A percentile compares a stretch with the other conserved stretches of the same genome.
These are phyloP conservation scores for Castanea mollissima DNA, from an alignment of 306 rosid genomes.

Conservation along the genomic window DNA sequence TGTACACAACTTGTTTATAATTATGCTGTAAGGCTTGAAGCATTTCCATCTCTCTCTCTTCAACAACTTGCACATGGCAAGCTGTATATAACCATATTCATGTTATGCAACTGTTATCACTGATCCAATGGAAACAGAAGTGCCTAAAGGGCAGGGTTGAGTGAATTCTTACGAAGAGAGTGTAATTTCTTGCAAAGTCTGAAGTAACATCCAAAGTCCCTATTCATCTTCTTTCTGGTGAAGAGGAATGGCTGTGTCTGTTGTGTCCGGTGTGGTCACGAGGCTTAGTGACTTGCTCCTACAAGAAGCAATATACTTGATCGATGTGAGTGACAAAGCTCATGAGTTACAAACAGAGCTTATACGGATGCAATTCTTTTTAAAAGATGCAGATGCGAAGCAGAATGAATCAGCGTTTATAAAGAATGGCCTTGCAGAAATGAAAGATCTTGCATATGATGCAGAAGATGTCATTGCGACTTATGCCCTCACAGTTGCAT, in stretches of 20 bases:
- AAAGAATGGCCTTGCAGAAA: conserved; percentile 31
- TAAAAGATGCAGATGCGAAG: conserved; percentile 34
- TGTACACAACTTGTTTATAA: no score
- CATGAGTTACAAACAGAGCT: no score
- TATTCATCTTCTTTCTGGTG: neutral
- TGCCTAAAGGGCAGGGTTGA: no score
- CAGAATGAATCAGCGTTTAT: conserved; percentile 36
- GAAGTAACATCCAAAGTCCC: no score
- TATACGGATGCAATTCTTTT: neutral
- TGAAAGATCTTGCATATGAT: conserved; percentile 56
- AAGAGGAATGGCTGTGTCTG: conserved; percentile 32
- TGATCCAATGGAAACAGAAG: no score
- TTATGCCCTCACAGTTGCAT: conserved; percentile 26
- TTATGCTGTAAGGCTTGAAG: no score
- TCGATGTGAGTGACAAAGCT: neutral
- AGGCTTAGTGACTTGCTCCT: conserved; percentile 31
- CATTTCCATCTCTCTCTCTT: no score
- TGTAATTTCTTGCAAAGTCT: neutral
- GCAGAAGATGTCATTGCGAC: conserved; percentile 43
- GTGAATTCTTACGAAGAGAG: no score
- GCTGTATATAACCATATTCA: no score
- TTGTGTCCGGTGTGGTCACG: conserved; percentile 40
- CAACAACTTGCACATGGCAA: no score
- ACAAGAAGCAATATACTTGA: neutral
- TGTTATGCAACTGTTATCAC: no score